Percentiles rank a stretch among this genome's conserved stretches.
Evolutionary conservation across 176 grass and related monocot genomes (phyloP).

Genomic region (Paspalum vaginatum): DNA sequence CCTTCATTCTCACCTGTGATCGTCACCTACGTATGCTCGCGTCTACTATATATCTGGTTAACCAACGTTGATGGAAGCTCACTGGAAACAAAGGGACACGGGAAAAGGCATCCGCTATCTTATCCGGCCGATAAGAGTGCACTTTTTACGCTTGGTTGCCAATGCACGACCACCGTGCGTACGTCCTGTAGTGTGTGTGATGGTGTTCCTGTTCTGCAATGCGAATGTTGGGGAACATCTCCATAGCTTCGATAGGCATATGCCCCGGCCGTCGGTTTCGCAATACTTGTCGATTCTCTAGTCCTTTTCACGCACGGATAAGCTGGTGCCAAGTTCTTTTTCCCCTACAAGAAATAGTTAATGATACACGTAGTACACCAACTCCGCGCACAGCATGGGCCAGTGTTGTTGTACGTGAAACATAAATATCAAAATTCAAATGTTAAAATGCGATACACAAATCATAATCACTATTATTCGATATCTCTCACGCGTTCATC

Average conservation of each 20-base stretch:
- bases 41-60: not conserved
- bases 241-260: not conserved
- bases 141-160: not conserved
- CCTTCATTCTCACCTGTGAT: not conserved
- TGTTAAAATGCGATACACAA: too few relatives aligned
- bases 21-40: too few relatives aligned
- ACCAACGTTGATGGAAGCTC: not conserved
- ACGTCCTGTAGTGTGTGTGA: not conserved
- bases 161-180: not conserved
- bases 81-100: too few relatives aligned
- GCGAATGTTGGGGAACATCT: not conserved
- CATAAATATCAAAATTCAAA: too few relatives aligned
- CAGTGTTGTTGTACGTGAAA: too few relatives aligned
- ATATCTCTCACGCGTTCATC: too few relatives aligned
- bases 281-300: not conserved
- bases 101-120: conserved; percentile 16
- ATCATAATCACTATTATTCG: too few relatives aligned
- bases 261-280: not conserved
- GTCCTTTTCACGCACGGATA: not conserved
- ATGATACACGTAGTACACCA: not conserved
- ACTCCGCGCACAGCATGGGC: too few relatives aligned
- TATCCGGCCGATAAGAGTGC: not conserved
- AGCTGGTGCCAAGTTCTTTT: too few relatives aligned
- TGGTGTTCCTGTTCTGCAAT: not conserved
- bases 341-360: too few relatives aligned